phyloP scores from a whole-genome alignment of 2,329 filamentous ascomycete species.

The Colletotrichum plurivorum region DNA sequence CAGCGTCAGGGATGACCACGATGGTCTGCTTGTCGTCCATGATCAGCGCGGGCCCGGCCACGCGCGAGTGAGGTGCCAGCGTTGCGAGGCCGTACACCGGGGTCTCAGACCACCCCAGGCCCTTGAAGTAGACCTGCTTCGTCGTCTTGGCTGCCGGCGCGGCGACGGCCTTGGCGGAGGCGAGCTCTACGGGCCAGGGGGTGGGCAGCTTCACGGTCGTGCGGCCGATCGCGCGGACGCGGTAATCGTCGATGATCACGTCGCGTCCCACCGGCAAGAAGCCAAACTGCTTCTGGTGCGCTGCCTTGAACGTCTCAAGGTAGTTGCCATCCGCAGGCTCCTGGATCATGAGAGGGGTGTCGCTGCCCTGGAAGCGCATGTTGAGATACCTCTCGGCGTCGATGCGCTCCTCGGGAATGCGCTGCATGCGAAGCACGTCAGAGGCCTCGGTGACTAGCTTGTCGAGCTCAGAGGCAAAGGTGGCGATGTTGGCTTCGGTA shows the following conservation, averaged over 20 bases:
- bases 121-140: slow-evolving; percentile 42
- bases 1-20: slow-evolving; percentile 75
- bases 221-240: slow-evolving; percentile 55
- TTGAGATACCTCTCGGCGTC: slow-evolving; percentile 56
- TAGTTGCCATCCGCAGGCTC: slow-evolving; percentile 44
- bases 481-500: slow-evolving; percentile 35
- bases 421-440: slow-evolving; percentile 51
- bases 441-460: slow-evolving; percentile 50
- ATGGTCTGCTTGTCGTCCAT: slow-evolving; percentile 80
- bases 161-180: slow-evolving; percentile 6
- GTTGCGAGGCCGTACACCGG: slow-evolving; percentile 78
- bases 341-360: slow-evolving; percentile 59
- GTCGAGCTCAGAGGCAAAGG: slow-evolving; percentile 45
- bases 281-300: slow-evolving; percentile 58
- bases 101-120: slow-evolving; percentile 60
- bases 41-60: slow-evolving; percentile 77
- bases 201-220: slow-evolving; percentile 28
- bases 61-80: slow-evolving; percentile 70
- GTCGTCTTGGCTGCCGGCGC: slow-evolving; percentile 23
- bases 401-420: slow-evolving; percentile 27
- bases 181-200: slow-evolving; percentile 30
- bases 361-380: slow-evolving; percentile 60
- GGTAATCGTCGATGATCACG: slow-evolving; percentile 59
- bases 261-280: slow-evolving; percentile 54
- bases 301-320: slow-evolving; percentile 52